phyloP scores from a whole-genome alignment of 1,139 yeast species.

The Scheffersomyces quercinus region DNA sequence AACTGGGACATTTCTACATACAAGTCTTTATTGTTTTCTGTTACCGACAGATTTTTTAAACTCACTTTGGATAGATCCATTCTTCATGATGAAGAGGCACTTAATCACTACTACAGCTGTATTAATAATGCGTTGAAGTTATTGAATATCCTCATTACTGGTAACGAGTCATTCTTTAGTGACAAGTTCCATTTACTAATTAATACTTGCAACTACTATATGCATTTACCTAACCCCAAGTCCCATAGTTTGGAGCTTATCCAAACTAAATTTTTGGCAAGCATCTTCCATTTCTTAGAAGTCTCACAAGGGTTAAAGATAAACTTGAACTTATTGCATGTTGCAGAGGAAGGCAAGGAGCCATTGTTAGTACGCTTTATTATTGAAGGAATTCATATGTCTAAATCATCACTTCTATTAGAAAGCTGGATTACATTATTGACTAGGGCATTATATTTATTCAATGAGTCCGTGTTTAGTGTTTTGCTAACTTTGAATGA shows the following conservation, averaged over 20 bases:
- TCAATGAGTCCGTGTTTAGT: conserved; percentile 52
- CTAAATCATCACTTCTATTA: conserved; percentile 39
- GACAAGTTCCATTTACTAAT: conserved; percentile 34
- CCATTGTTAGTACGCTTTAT: conserved; percentile 38
- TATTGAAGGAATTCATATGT: conserved; percentile 36
- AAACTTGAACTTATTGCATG: conserved; percentile 32
- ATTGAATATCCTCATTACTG: conserved; percentile 49
- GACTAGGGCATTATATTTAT: conserved; percentile 44
- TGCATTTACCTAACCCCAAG: conserved; percentile 9
- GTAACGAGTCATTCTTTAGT: conserved; percentile 54
- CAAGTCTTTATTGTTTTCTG: conserved; percentile 51
- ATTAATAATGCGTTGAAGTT: conserved; percentile 39
- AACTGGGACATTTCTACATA: conserved; percentile 64
- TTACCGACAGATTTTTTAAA: conserved; percentile 45
- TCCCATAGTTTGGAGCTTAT: conserved; percentile 29
- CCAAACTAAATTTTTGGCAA: conserved; percentile 28
- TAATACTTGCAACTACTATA: conserved; percentile 26
- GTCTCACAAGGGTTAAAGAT: conserved; percentile 32
- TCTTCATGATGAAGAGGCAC: conserved; percentile 14
- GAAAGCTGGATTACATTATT: conserved; percentile 51
- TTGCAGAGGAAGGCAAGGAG: conserved; percentile 32
- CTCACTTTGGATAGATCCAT: conserved; percentile 30
- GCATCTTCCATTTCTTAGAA: conserved; percentile 33
- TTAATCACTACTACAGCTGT: conserved; percentile 28
- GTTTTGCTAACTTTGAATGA: conserved; percentile 51